Evolutionary conservation across 306 rosid species (phyloP).

Genomic region (Alnus glutinosa): DNA sequence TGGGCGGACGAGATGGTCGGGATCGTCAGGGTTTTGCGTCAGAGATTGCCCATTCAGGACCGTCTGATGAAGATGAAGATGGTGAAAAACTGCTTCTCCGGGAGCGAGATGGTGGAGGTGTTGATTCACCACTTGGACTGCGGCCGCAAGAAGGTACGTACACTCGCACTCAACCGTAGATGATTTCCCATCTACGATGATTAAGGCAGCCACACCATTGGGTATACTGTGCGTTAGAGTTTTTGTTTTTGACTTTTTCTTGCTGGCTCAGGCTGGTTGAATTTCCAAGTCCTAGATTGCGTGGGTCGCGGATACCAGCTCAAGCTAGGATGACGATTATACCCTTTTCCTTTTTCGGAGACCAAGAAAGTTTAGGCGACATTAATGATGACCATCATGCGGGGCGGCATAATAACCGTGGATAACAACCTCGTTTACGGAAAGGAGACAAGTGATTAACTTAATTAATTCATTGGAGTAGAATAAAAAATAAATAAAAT

Average conservation of each 20-base stretch:
- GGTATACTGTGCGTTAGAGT: too few species aligned
- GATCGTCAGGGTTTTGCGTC: slow-evolving; percentile 56
- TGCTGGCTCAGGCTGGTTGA: too few species aligned
- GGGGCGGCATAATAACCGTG: slow-evolving; percentile 8
- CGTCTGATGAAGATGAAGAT: slow-evolving; percentile 76
- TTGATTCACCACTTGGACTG: slow-evolving; percentile 66
- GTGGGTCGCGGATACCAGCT: too few species aligned
- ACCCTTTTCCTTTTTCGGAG: neutral
- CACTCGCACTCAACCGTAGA: neutral
- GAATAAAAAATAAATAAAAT: neutral
- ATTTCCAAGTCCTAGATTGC: too few species aligned
- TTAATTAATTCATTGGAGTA: neutral
- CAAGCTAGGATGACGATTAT: neutral
- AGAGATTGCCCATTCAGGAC: slow-evolving; percentile 73
- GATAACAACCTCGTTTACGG: neutral
- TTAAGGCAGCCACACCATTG: too few species aligned
- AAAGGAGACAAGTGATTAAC: neutral
- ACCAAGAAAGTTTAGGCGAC: slow-evolving; percentile 1
- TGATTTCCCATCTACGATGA: too few species aligned
- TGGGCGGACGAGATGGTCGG: slow-evolving; percentile 53
- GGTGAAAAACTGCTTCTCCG: slow-evolving; percentile 77
- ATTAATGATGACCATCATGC: slow-evolving; percentile 25
- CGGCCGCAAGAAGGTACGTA: slow-evolving; percentile 70
- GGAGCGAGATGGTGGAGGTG: slow-evolving; percentile 63
- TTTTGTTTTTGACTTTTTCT: too few species aligned